phyloP scores from a whole-genome alignment of 2,329 filamentous ascomycete species.

The Colletotrichum chrysophilum region DNA sequence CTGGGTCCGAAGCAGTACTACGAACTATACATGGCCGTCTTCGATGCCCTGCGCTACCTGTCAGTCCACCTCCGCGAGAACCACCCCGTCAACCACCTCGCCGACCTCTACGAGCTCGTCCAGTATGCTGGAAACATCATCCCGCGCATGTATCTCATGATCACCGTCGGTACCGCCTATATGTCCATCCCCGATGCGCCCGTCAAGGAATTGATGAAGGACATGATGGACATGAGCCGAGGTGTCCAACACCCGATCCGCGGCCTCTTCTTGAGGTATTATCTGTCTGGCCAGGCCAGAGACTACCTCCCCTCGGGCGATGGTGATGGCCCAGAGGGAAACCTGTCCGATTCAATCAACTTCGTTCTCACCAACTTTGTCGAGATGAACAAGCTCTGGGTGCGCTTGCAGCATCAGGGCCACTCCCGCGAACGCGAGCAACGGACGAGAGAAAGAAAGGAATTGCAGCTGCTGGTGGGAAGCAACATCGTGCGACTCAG shows the following conservation, averaged over 20 bases:
- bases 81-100: constrained; percentile 96
- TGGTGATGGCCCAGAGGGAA: constrained; percentile 91
- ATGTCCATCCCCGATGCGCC: constrained; percentile 98
- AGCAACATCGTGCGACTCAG: constrained; percentile 96
- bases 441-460: constrained; percentile 91
- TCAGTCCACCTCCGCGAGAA: constrained; percentile 97
- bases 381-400: constrained; percentile 99
- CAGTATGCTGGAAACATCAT: constrained; percentile 99
- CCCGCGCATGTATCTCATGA: constrained; percentile 96
- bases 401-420: constrained; percentile 94
- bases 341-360: constrained; percentile 95
- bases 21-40: constrained; percentile 99
- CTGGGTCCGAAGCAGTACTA: constrained; percentile 99
- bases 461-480: constrained; percentile 92
- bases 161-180: constrained; percentile 98
- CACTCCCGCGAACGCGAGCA: constrained; percentile 94
- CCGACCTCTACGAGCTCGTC: constrained; percentile 96
- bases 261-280: constrained; percentile 94
- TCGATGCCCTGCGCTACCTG: constrained; percentile 95
- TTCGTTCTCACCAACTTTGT: constrained; percentile 99
- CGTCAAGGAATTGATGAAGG: constrained; percentile 99
- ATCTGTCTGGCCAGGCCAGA: constrained; percentile 91
- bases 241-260: constrained; percentile 97
- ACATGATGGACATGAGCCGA: constrained; percentile 99
- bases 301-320: constrained; percentile 84